phyloP scores from a whole-genome alignment of 129 eudicot genomes.

The Helichrysum umbraculigerum region DNA sequence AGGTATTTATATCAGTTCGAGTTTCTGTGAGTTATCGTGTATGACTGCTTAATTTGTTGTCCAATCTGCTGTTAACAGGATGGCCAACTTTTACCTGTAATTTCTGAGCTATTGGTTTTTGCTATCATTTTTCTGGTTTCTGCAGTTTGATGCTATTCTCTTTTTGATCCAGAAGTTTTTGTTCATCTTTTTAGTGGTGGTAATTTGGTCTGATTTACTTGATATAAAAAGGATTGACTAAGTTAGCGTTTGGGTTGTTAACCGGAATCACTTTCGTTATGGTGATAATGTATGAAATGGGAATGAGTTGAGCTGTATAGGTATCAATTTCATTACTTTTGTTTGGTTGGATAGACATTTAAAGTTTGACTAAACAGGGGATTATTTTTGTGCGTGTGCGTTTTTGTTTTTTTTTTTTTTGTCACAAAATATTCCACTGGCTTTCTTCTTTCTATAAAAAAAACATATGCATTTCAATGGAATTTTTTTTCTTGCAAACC shows the following conservation, averaged over 20 bases:
- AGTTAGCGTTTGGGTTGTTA: neutral
- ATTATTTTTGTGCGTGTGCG: no score
- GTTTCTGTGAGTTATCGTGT: neutral
- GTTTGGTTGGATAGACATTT: neutral
- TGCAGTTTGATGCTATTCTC: neutral
- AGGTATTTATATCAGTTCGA: neutral
- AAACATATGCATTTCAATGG: neutral
- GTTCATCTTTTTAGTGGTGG: no score
- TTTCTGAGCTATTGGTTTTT: neutral
- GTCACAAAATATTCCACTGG: neutral
- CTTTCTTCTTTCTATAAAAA: neutral
- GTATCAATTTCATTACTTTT: neutral
- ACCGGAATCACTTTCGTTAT: neutral
- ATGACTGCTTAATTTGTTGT: neutral
- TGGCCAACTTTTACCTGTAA: neutral
- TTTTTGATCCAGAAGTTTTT: neutral
- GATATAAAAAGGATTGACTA: no score
- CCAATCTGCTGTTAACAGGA: neutral
- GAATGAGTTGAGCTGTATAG: neutral
- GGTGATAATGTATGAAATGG: neutral
- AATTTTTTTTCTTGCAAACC: no score
- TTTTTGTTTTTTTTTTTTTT: no score
- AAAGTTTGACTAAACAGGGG: neutral
- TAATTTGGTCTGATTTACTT: no score
- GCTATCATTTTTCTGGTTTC: neutral